These are phyloP conservation scores for Goffeauzyma gilvescens DNA, from an alignment of 768 basidiomycete species.

Conservation along the genomic window DNA sequence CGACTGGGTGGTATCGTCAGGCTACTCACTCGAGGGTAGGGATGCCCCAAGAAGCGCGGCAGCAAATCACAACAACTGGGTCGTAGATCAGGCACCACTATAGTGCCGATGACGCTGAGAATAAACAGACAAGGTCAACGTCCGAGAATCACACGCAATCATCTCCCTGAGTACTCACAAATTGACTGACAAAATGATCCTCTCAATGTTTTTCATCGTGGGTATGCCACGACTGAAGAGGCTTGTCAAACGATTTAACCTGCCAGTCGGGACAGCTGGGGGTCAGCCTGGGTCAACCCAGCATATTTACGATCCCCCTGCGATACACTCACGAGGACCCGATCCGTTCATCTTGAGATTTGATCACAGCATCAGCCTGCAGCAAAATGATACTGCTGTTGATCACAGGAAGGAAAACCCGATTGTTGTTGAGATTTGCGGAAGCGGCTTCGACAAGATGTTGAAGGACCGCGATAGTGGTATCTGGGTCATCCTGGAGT, in stretches of 20 bases:
- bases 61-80: no score
- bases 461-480: neutral
- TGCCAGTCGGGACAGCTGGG: neutral
- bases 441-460: conserved; percentile 17
- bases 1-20: no score
- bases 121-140: no score
- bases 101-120: no score
- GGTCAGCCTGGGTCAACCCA: neutral
- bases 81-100: no score
- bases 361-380: conserved; percentile 40
- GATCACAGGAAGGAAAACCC: conserved; percentile 61
- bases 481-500: neutral
- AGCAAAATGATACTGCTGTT: conserved; percentile 56
- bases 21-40: no score
- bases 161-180: conserved; percentile 55
- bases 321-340: neutral
- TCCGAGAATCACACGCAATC: no score
- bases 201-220: conserved; percentile 60
- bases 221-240: conserved; percentile 44
- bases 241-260: conserved; percentile 34
- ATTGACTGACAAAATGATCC: conserved; percentile 65
- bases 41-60: no score
- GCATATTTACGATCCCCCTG: no score
- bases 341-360: neutral
- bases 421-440: conserved; percentile 44